Evolutionary conservation across 345 rosid species (phyloP).

Genomic region (Balakata baccata): DNA sequence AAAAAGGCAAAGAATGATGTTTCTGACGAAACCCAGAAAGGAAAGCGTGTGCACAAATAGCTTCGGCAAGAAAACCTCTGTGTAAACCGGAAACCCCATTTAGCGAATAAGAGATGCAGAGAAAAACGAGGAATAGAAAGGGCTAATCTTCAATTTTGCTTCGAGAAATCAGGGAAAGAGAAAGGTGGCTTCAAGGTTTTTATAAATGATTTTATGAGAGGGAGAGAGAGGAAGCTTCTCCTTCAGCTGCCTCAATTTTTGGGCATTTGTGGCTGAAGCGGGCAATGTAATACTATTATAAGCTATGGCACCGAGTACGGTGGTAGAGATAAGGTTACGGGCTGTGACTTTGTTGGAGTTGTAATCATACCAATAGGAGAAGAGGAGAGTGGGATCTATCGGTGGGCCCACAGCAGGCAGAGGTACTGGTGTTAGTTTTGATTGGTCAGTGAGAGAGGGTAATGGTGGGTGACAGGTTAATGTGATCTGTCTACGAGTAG

Average conservation of each 20-base stretch:
- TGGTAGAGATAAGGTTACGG: slow-evolving; percentile 12
- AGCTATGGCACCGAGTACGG: background rate
- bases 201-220: slow-evolving; percentile 1
- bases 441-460: slow-evolving; percentile 19
- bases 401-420: slow-evolving; percentile 1
- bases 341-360: slow-evolving; percentile 16
- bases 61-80: slow-evolving; percentile 68
- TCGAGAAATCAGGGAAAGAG: slow-evolving; percentile 1
- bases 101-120: background rate
- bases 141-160: no score
- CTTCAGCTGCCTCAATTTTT: slow-evolving; percentile 20
- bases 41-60: slow-evolving; percentile 62
- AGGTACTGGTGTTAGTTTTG: background rate
- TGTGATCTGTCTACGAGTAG: background rate
- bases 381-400: background rate
- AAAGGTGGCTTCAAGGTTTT: background rate
- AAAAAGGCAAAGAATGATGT: slow-evolving; percentile 49
- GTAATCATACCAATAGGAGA: background rate
- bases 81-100: slow-evolving; percentile 88
- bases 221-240: slow-evolving; percentile 23
- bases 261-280: background rate
- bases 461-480: background rate
- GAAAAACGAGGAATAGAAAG: background rate
- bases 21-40: slow-evolving; percentile 58
- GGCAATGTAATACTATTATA: background rate